Evolutionary conservation across 257 asterid genomes (phyloP), one percentile per base, ranked within the genome.

Genomic region (Jacaranda mimosifolia): DNA sequence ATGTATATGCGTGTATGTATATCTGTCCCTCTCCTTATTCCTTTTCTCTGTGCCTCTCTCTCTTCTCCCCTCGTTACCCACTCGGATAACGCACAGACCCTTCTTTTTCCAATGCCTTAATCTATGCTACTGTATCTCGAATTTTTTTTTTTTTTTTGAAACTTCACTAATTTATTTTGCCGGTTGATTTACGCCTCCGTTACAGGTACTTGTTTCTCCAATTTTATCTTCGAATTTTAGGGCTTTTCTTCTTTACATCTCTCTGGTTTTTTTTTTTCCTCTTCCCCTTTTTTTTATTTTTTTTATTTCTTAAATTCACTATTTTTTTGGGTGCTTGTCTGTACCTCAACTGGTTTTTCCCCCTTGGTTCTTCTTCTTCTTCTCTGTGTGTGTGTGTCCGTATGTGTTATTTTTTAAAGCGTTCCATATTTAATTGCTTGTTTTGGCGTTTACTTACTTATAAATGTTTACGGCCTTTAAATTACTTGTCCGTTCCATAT

Each of bases 81-180:
- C 78, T 68, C 80, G 80, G 84, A 77, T 80, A 80, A 80, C 85
- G 78, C 82, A 56, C 65, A 56, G 39, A 66, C 63, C 70, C 48
- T 43, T 55, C 4, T 58, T 26, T 52, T 68, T 42, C 73, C 73
- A 66, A 63, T 74, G 77, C 72, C 79, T 79, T 65, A 39, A 75
- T 56, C 59, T 67, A 35, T 51, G 17, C 52, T 17, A 11, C 3
- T 18, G 17, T 51, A 14, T 43, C 38, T 56, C 26, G n/a, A n/a
- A 67, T 26, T 49, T 56, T 45, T 39, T 21, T 19, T 65, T 13
- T 38, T 8, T 18, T 36, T 51, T 21, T 53, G 51, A 49, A 35
- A 6, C 68, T 71, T 43, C 36, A 45, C 65, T 36, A 13, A 55
- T 76, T 81, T 32, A 35, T 67, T 58, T 46, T 51, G 55, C 62